phyloP scores from a whole-genome alignment of 164 flowering plant genomes.

The Vitis rotundifolia region DNA sequence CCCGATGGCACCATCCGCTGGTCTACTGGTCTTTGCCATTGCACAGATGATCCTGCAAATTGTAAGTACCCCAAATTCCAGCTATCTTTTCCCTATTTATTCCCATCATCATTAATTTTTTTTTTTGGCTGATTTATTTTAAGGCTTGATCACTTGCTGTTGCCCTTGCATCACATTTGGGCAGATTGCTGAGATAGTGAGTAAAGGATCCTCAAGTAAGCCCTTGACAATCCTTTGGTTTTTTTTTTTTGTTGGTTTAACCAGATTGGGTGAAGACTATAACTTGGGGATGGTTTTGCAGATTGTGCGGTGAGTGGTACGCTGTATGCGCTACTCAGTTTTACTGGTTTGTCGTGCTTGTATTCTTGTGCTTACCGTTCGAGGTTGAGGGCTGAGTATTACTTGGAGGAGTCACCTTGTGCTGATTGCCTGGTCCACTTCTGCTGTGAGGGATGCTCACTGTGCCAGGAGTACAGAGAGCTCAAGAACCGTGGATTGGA shows the following conservation, averaged over 20 bases:
- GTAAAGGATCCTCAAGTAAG: conserved; percentile 38
- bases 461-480: conserved; percentile 51
- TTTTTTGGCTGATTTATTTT: neutral
- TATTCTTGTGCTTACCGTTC: conserved; percentile 54
- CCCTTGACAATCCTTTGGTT: too few relatives aligned
- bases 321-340: conserved; percentile 23
- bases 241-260: too few relatives aligned
- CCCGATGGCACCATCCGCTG: conserved; percentile 12
- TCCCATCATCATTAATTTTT: neutral
- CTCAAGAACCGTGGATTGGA: conserved; percentile 46
- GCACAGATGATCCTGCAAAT: conserved; percentile 51
- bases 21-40: conserved; percentile 56
- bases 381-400: conserved; percentile 39
- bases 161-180: conserved; percentile 66
- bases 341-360: conserved; percentile 37
- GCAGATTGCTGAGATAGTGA: conserved; percentile 46
- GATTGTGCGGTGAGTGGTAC: conserved; percentile 40
- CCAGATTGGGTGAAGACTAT: neutral
- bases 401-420: conserved; percentile 40
- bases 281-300: conserved; percentile 9
- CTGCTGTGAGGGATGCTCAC: conserved; percentile 45
- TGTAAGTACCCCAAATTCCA: conserved; percentile 23
- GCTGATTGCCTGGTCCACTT: conserved; percentile 48
- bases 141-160: conserved; percentile 41
- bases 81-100: neutral